A percentile compares a stretch with the other conserved stretches of the same genome.
phyloP scores from a whole-genome alignment of 441 rosid species.

The Pelargonium myrrhifolium region DNA sequence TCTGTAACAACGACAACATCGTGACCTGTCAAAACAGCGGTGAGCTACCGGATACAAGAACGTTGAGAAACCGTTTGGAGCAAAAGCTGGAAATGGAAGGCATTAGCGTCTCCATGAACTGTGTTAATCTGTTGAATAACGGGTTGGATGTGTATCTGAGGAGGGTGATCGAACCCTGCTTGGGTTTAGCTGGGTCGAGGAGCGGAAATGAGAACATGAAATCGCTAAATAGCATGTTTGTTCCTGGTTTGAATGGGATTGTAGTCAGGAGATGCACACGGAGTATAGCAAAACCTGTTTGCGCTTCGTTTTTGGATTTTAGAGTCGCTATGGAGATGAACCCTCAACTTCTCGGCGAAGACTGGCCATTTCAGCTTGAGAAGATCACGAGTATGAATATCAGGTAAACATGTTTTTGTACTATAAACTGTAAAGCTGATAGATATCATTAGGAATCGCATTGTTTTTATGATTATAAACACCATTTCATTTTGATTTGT shows the following conservation, averaged over 20 bases:
- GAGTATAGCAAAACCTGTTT: conserved; percentile 20
- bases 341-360: conserved; percentile 63
- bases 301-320: conserved; percentile 46
- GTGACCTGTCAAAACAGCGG: background rate
- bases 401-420: no score
- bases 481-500: no score
- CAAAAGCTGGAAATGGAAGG: conserved; percentile 54
- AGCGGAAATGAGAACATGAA: conserved; percentile 22
- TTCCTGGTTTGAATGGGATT: conserved; percentile 16
- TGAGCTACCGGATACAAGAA: conserved; percentile 60
- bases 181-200: conserved; percentile 43
- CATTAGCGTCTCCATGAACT: conserved; percentile 34
- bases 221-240: conserved; percentile 13
- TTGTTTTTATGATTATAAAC: background rate
- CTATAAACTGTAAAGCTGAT: conserved; percentile 6
- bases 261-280: conserved; percentile 17
- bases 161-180: conserved; percentile 58
- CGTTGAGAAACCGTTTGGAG: conserved; percentile 50
- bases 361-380: conserved; percentile 66
- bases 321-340: conserved; percentile 56
- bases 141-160: conserved; percentile 57
- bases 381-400: conserved; percentile 28
- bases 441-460: conserved; percentile 1
- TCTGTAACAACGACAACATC: background rate
- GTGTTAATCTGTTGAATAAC: conserved; percentile 56